Conservation (phyloP, 2,329 filamentous ascomycete genomes). For the Periconia macrospinosa region DNA sequence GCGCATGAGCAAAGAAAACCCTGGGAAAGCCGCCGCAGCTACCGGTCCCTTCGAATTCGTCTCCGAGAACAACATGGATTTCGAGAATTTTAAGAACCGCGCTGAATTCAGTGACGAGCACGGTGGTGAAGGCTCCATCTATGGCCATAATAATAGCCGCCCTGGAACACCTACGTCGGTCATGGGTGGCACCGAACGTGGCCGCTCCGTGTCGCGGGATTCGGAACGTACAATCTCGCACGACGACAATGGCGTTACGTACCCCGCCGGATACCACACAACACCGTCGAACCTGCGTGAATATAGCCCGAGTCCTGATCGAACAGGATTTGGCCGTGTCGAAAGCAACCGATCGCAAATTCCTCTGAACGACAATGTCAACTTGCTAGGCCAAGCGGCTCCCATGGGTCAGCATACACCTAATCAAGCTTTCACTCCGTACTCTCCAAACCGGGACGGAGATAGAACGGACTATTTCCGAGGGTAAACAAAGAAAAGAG, state of each 20-base stretch:
- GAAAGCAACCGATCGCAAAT: background rate
- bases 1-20: slow-evolving; percentile 66
- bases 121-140: slow-evolving; percentile 67
- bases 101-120: slow-evolving; percentile 86
- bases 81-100: slow-evolving; percentile 87
- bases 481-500: background rate
- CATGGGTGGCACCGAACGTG: slow-evolving; percentile 25
- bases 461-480: slow-evolving; percentile 27
- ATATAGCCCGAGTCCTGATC: slow-evolving; percentile 43
- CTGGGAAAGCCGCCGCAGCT: slow-evolving; percentile 53
- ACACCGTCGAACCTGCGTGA: slow-evolving; percentile 47
- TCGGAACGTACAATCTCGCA: slow-evolving; percentile 29
- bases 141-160: slow-evolving; percentile 60
- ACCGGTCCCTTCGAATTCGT: slow-evolving; percentile 81
- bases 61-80: slow-evolving; percentile 82
- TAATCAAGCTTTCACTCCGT: slow-evolving; percentile 27
- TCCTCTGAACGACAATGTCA: slow-evolving; percentile 18
- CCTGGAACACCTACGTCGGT: slow-evolving; percentile 61
- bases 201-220: slow-evolving; percentile 25
- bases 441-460: slow-evolving; percentile 24
- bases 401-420: slow-evolving; percentile 35
- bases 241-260: slow-evolving; percentile 43
- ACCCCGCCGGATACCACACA: slow-evolving; percentile 52
- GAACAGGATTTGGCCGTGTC: slow-evolving; percentile 1
- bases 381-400: slow-evolving; percentile 33